phyloP scores from a whole-genome alignment of 192 early-diverging fungal species.

The Rhizophagus clarus region DNA sequence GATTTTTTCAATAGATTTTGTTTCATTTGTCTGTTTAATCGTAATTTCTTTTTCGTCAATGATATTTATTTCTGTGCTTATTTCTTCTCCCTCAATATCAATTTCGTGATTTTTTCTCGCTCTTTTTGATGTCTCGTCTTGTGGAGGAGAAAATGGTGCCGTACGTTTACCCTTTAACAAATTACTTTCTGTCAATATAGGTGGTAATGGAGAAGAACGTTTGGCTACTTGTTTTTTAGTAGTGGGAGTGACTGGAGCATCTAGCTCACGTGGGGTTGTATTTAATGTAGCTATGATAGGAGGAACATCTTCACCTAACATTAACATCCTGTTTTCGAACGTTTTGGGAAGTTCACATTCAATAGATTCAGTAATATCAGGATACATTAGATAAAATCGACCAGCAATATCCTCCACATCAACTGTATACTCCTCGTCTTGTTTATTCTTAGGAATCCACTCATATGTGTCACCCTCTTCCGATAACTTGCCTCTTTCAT shows the following conservation, averaged over 20 bases:
- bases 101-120: not conserved
- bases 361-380: not conserved
- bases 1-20: not conserved
- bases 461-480: not conserved
- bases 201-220: no score
- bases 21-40: not conserved
- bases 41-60: not conserved
- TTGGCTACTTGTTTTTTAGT: no score
- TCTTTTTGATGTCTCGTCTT: not conserved
- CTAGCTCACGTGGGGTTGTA: no score
- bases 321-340: not conserved
- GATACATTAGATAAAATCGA: not conserved
- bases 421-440: conserved; percentile 12
- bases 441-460: not conserved
- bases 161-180: no score
- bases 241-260: no score
- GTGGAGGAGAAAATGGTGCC: not conserved
- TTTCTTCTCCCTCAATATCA: not conserved
- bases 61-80: not conserved
- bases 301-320: not conserved
- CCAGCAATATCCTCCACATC: not conserved
- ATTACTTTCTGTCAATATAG: no score
- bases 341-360: not conserved
- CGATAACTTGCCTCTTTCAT: not conserved
- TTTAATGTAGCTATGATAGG: not conserved